These are phyloP conservation scores for Penicillium sp. DNA, from an alignment of 2,329 filamentous ascomycete species.

Conservation along the genomic window DNA sequence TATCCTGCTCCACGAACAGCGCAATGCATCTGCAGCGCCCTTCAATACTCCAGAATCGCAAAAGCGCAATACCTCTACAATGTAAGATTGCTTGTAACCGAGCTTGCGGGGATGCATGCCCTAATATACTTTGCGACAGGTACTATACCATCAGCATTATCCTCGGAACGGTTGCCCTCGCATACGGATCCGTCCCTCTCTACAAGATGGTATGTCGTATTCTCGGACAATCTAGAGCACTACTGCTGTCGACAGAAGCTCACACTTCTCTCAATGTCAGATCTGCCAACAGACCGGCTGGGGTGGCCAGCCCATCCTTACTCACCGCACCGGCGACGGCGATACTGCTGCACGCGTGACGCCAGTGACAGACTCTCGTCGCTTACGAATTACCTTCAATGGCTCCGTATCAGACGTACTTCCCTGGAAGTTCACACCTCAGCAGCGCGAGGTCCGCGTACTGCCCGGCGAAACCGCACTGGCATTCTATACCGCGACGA, in stretches of 20 bases:
- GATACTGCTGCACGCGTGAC: conserved; percentile 73
- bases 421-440: conserved; percentile 94
- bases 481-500: conserved; percentile 96
- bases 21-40: conserved; percentile 29
- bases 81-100: conserved; percentile 40
- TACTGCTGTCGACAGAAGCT: not conserved
- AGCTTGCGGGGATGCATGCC: not conserved
- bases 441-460: conserved; percentile 94
- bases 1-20: conserved; percentile 25
- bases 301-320: conserved; percentile 88
- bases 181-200: conserved; percentile 63
- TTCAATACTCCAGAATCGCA: conserved; percentile 36
- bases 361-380: conserved; percentile 74
- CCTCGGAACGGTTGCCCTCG: conserved; percentile 59
- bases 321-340: conserved; percentile 61
- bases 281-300: conserved; percentile 61
- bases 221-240: not conserved
- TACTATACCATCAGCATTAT: conserved; percentile 63
- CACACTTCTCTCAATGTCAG: conserved; percentile 25
- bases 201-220: conserved; percentile 58
- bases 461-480: conserved; percentile 93
- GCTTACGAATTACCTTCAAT: conserved; percentile 93
- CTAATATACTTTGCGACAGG: conserved; percentile 36
- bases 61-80: conserved; percentile 53
- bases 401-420: conserved; percentile 91